Conservation (phyloP, 2,329 filamentous ascomycete genomes). For the Graphilbum ipis-grandicollis region DNA sequence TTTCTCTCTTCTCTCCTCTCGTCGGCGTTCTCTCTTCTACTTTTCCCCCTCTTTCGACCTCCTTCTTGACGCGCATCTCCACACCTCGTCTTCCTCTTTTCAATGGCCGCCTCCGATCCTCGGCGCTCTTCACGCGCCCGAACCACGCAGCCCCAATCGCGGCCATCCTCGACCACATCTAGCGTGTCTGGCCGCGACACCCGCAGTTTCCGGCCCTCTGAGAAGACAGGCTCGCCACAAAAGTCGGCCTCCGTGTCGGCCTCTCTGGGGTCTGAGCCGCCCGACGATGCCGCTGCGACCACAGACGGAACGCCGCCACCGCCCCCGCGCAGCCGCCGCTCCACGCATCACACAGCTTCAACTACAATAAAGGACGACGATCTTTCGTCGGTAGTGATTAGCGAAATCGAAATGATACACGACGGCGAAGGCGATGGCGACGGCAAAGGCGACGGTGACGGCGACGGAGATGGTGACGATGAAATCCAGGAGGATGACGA, state of each 20-base stretch:
- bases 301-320: constrained; percentile 53
- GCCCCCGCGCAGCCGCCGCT: constrained; percentile 42
- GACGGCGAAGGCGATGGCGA: too few relatives aligned
- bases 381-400: constrained; percentile 20
- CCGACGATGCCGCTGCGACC: constrained; percentile 38
- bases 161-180: constrained; percentile 63
- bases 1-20: not conserved
- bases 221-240: constrained; percentile 54
- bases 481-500: constrained; percentile 78
- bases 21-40: not conserved
- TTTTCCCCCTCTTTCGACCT: not conserved
- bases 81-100: not conserved
- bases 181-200: constrained; percentile 59
- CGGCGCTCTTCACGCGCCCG: constrained; percentile 87
- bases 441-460: too few relatives aligned
- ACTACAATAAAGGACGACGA: constrained; percentile 34
- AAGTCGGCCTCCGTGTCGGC: constrained; percentile 66
- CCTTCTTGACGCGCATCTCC: too few relatives aligned
- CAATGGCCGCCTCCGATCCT: constrained; percentile 48
- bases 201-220: constrained; percentile 52
- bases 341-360: constrained; percentile 11
- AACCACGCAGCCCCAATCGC: constrained; percentile 55
- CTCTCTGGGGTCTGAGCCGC: constrained; percentile 53
- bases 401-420: constrained; percentile 35
- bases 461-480: too few relatives aligned